Conservation (phyloP, 495 filamentous ascomycete species). For the Gamarada debralockiae region DNA sequence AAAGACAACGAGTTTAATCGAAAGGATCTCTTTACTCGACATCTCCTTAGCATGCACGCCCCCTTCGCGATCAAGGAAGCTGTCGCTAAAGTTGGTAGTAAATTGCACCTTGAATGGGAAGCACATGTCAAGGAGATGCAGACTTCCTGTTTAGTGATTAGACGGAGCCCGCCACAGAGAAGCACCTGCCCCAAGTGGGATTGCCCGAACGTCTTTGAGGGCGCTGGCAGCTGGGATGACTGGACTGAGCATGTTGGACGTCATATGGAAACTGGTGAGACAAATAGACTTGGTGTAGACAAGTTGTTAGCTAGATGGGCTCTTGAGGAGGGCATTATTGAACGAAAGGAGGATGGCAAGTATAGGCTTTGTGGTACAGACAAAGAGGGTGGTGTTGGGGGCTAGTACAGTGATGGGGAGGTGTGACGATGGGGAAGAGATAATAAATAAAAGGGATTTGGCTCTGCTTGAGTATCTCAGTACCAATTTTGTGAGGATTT, state of each 20-base stretch:
- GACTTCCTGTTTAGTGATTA: constrained; percentile 62
- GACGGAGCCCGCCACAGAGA: constrained; percentile 61
- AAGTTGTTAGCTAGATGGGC: constrained; percentile 51
- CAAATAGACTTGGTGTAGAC: constrained; percentile 45
- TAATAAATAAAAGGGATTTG: too few species aligned
- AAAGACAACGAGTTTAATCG: constrained; percentile 58
- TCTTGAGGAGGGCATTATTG: constrained; percentile 52
- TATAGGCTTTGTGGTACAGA: constrained; percentile 40
- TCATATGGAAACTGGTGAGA: constrained; percentile 72
- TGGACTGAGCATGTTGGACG: constrained; percentile 91
- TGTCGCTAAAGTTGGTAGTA: constrained; percentile 45
- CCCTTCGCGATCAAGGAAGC: constrained; percentile 38
- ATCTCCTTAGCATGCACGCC: constrained; percentile 71
- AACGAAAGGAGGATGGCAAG: constrained; percentile 43
- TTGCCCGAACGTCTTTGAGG: constrained; percentile 65
- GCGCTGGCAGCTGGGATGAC: constrained; percentile 74
- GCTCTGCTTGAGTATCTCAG: too few species aligned
- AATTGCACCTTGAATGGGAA: constrained; percentile 51
- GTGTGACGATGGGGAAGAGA: constrained; percentile 7
- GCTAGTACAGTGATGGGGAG: constrained; percentile 26
- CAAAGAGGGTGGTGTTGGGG: constrained; percentile 18
- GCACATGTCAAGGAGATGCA: constrained; percentile 55
- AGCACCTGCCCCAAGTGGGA: constrained; percentile 67
- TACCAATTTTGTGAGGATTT: too few species aligned
- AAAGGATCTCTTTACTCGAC: constrained; percentile 79